These are phyloP conservation scores for Lagenaria siceraria DNA, from an alignment of 306 rosid species.

Conservation along the genomic window DNA sequence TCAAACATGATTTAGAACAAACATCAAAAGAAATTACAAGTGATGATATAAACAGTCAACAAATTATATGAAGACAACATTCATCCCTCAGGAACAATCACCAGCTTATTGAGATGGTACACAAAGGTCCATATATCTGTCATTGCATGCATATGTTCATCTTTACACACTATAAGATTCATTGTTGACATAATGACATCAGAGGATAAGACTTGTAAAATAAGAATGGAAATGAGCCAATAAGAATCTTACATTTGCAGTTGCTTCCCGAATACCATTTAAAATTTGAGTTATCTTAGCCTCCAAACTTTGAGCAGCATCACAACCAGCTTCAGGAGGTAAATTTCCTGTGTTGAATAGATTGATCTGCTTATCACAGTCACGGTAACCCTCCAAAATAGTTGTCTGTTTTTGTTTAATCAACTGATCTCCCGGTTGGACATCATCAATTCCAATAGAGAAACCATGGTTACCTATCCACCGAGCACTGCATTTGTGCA, in stretches of 20 bases:
- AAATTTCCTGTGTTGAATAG: conserved; percentile 52
- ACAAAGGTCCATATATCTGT: not conserved
- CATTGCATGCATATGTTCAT: not conserved
- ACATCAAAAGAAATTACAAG: not conserved
- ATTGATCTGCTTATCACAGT: conserved; percentile 48
- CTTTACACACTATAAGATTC: not conserved
- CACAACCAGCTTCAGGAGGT: conserved; percentile 70
- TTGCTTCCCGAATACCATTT: conserved; percentile 47
- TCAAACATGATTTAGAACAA: not conserved
- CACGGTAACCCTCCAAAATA: conserved; percentile 34
- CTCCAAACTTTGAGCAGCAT: conserved; percentile 88
- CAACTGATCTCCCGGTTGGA: conserved; percentile 61
- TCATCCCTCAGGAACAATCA: not conserved
- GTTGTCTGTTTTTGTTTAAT: conserved; percentile 35
- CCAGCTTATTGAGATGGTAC: not conserved
- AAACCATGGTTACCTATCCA: conserved; percentile 98
- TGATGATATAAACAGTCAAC: not conserved
- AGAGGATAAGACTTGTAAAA: not conserved
- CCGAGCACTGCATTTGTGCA: conserved; percentile 64
- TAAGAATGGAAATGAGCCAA: conserved; percentile 7
- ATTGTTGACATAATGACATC: not conserved
- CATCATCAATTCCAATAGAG: conserved; percentile 94
- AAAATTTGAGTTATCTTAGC: conserved; percentile 41
- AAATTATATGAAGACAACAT: not conserved
- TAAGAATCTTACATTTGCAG: conserved; percentile 45